phyloP scores from a whole-genome alignment of 2,329 filamentous ascomycete species.

The Hypoxylon sp. region DNA sequence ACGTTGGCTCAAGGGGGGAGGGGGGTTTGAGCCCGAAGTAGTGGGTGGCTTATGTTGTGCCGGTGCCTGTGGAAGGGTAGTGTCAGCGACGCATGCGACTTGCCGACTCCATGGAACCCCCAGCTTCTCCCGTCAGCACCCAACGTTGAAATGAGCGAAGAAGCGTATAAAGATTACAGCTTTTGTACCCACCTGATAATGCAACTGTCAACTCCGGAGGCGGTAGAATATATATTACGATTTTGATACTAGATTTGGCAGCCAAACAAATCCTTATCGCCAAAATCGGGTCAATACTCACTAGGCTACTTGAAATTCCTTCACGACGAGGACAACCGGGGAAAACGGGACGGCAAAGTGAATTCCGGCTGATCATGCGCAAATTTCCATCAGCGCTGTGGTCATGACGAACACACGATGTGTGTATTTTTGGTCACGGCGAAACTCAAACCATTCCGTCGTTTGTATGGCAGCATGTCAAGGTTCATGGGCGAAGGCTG shows the following conservation, averaged over 20 bases:
- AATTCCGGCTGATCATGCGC: constrained; percentile 3
- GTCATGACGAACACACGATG: not conserved
- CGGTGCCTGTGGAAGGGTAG: constrained; percentile 31
- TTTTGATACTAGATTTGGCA: constrained; percentile 1
- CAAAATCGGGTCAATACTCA: not conserved
- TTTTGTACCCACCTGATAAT: constrained; percentile 6
- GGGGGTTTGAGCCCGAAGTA: constrained; percentile 36
- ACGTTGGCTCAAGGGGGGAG: constrained; percentile 33
- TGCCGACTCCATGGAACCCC: constrained; percentile 32
- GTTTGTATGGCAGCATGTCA: constrained; percentile 2
- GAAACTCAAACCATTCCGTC: constrained; percentile 2
- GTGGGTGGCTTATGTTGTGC: constrained; percentile 42
- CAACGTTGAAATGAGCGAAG: constrained; percentile 26
- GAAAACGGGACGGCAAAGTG: constrained; percentile 1
- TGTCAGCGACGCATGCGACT: constrained; percentile 44
- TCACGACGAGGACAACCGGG: not conserved
- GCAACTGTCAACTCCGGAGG: not conserved
- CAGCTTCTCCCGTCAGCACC: constrained; percentile 47
- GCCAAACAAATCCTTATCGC: constrained; percentile 8
- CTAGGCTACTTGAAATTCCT: not conserved
- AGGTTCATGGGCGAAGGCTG: constrained; percentile 15
- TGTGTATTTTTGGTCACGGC: constrained; percentile 23
- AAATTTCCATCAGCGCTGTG: constrained; percentile 3
- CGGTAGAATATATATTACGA: constrained; percentile 7
- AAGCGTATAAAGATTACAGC: constrained; percentile 8